Percentiles rank a stretch among this genome's conserved stretches.
Conservation (phyloP, 2,329 filamentous ascomycete species). For the Fusarium sambucinum region DNA sequence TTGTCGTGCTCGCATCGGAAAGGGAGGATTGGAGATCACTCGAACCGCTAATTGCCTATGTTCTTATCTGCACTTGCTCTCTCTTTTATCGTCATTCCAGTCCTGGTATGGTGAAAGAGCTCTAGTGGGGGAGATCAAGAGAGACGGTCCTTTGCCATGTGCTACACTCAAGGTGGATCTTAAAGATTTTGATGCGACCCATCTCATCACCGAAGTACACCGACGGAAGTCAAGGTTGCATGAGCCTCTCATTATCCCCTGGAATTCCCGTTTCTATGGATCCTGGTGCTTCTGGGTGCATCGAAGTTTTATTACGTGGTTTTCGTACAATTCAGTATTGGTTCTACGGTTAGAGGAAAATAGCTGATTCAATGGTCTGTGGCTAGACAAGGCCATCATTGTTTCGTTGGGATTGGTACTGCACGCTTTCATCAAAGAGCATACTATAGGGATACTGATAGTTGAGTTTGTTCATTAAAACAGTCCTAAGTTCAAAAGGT, state of each 20-base stretch:
- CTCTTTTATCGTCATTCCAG: not conserved
- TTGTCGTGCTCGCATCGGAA: not conserved
- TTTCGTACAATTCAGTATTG: not conserved
- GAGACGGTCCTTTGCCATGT: conserved; percentile 31
- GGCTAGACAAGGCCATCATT: conserved; percentile 20
- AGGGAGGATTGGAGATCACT: not conserved
- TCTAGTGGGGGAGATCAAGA: conserved; percentile 3
- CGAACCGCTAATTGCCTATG: not conserved
- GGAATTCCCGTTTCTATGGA: conserved; percentile 21
- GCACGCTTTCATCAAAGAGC: conserved; percentile 21
- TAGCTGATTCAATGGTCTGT: conserved; percentile 1
- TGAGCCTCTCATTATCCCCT: conserved; percentile 38
- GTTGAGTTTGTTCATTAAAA: conserved; percentile 13
- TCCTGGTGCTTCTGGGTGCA: not conserved
- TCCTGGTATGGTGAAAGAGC: not conserved
- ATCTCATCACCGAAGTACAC: conserved; percentile 44
- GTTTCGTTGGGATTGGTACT: not conserved
- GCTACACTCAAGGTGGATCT: conserved; percentile 39
- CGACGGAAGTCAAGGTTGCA: conserved; percentile 34
- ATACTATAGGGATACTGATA: conserved; percentile 14
- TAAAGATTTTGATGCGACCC: conserved; percentile 36
- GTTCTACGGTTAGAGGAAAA: conserved; percentile 20
- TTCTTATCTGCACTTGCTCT: not conserved
- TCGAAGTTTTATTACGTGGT: not conserved
- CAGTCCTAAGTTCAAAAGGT: conserved; percentile 37